phyloP scores from a whole-genome alignment of 2,329 filamentous ascomycete genomes.

The Pestalotiopsis sp. region DNA sequence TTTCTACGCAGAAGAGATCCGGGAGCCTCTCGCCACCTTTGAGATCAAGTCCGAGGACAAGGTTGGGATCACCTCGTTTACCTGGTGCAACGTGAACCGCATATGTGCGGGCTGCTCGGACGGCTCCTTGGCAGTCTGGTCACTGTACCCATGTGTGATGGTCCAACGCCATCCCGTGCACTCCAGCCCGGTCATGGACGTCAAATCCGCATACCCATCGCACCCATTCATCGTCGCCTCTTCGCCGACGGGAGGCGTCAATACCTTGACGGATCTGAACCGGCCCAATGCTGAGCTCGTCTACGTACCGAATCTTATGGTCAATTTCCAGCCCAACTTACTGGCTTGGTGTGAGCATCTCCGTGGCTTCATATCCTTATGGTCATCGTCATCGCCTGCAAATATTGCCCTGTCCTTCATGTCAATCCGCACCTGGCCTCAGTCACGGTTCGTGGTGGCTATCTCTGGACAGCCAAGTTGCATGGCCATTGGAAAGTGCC shows the following conservation, averaged over 20 bases:
- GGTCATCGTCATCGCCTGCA: constrained; percentile 54
- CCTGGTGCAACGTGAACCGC: constrained; percentile 59
- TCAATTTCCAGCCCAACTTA: constrained; percentile 55
- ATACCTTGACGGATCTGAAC: constrained; percentile 55
- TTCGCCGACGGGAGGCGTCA: constrained; percentile 55
- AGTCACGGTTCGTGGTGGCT: constrained; percentile 54
- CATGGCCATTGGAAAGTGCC: constrained; percentile 50
- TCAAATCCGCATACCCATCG: constrained; percentile 59
- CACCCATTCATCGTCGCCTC: constrained; percentile 59
- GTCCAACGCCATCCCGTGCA: constrained; percentile 57
- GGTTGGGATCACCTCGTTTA: constrained; percentile 53
- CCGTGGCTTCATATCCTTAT: constrained; percentile 55
- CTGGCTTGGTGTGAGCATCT: constrained; percentile 59
- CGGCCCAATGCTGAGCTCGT: constrained; percentile 56
- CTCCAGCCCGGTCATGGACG: constrained; percentile 55
- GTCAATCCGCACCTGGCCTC: constrained; percentile 54
- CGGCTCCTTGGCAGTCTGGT: constrained; percentile 60
- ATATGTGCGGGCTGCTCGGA: constrained; percentile 59
- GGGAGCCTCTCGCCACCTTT: constrained; percentile 47
- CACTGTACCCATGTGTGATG: constrained; percentile 49
- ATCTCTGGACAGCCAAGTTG: constrained; percentile 53
- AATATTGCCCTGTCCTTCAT: constrained; percentile 57
- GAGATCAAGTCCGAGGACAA: constrained; percentile 48
- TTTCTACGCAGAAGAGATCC: constrained; percentile 42
- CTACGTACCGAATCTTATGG: constrained; percentile 52